Conservation (phyloP, 495 filamentous ascomycete species). For the Xylaria sp. region DNA sequence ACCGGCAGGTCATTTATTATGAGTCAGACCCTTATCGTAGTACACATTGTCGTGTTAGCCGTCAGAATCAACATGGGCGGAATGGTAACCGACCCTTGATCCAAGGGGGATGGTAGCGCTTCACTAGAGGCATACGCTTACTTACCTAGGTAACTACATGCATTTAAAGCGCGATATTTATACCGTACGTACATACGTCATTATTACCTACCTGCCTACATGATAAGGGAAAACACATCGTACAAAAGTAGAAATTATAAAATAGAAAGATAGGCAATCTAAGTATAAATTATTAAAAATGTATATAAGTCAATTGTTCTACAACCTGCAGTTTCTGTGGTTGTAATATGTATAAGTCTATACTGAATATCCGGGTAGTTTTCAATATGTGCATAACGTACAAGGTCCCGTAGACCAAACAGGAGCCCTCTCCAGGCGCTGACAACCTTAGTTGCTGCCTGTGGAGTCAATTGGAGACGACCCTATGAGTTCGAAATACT, state of each 20-base stretch:
- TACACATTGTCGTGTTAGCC: background rate
- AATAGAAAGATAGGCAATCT: background rate
- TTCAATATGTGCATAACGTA: constrained; percentile 1
- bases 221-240: no score
- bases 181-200: background rate
- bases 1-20: background rate
- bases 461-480: background rate
- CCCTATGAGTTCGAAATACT: background rate
- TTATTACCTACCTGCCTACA: background rate
- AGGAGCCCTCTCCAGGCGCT: no score
- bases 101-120: background rate
- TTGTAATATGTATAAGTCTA: background rate
- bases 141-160: background rate
- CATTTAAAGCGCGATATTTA: background rate
- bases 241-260: background rate
- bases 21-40: constrained; percentile 3
- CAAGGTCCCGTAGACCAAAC: background rate
- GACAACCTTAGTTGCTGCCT: no score
- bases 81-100: background rate
- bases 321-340: background rate
- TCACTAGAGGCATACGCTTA: constrained; percentile 21
- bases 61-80: background rate
- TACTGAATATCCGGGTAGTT: background rate
- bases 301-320: background rate
- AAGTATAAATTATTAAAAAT: background rate